Evolutionary conservation across 177 flowering plant species (phyloP), one percentile per base, ranked within the genome.

Genomic region (Vitis hybrid): DNA sequence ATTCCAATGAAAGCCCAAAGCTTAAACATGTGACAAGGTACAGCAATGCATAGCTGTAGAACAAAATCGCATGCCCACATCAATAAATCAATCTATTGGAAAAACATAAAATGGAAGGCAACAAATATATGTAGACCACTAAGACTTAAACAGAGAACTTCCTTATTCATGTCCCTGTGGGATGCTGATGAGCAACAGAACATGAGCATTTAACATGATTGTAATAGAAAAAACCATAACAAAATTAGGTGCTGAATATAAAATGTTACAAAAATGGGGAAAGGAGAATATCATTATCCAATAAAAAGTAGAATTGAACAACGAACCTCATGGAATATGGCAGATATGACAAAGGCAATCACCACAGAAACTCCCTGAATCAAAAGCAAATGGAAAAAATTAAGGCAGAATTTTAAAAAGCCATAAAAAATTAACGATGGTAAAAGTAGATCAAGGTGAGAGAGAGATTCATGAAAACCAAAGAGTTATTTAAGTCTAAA

Each of bases 1-100:
- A 96, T 93, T 62, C 95, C 97, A 26, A 87, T 82, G 66, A 93
- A 96, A 17, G 97, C 99, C 99, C 99, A 96, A 7, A 93, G 73
- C 84, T 88, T 93, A 89, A 93, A 93, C 8, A 93, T 81, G 80
- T 83, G 97, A 83, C 98, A 96, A 45, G 98, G 97, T 58, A 93
- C 93, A 57, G 89, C 97, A 66, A 93, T 82, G 74, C 93, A 90
- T 48, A 95, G 78, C 98, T 95, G 91, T 68, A 61, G 10, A 51
- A 48, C 51, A 32, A 30, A 39, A 54, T 13, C 18, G 56, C 4
- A 70, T 58, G 51, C 49, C 2, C 54, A 63, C 11, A 62, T 10
- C 48, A 62, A 64, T 4, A 48, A 60, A 68, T 21, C 57, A 50
- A 45, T 18, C 50, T 10, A 64, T 14, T 30, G 32, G 13, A 55